A percentile compares a stretch with the other conserved stretches of the same genome.
phyloP scores from a whole-genome alignment of 768 basidiomycete species.

The Rhodotorula taiwanensis region DNA sequence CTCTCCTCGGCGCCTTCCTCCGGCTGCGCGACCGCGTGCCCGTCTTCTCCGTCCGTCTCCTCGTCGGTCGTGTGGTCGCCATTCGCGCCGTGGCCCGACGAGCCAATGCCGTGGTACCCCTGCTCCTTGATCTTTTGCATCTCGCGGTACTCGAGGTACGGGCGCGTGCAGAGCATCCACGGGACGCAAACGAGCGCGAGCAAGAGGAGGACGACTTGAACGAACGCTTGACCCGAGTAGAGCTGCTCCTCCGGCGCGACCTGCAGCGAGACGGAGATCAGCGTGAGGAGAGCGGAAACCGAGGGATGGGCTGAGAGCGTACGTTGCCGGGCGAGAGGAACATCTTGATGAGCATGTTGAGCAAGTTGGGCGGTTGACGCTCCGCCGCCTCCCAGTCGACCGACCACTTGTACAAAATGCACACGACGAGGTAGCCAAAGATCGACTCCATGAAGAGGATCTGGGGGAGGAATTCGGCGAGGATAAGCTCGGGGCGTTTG shows the following conservation, averaged over 20 bases:
- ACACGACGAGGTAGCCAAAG: slow-evolving; percentile 56
- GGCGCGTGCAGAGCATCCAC: slow-evolving; percentile 86
- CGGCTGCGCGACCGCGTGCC: slow-evolving; percentile 53
- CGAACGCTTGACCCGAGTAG: slow-evolving; percentile 75
- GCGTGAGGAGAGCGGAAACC: neutral
- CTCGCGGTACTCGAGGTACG: slow-evolving; percentile 85
- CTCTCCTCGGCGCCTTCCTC: slow-evolving; percentile 61
- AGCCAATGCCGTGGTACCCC: slow-evolving; percentile 63
- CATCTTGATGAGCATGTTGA: slow-evolving; percentile 93
- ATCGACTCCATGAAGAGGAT: slow-evolving; percentile 96
- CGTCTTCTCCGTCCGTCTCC: slow-evolving; percentile 56
- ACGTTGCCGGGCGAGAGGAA: slow-evolving; percentile 76
- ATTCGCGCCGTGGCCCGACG: slow-evolving; percentile 42
- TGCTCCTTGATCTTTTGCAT: slow-evolving; percentile 71
- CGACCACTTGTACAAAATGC: slow-evolving; percentile 74
- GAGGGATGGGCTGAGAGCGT: too few relatives aligned
- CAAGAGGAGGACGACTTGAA: slow-evolving; percentile 71
- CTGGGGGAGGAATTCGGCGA: slow-evolving; percentile 92
- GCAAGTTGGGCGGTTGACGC: slow-evolving; percentile 71
- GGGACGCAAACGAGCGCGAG: slow-evolving; percentile 83
- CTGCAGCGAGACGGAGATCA: slow-evolving; percentile 1
- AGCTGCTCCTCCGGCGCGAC: slow-evolving; percentile 64
- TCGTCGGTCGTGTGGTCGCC: slow-evolving; percentile 53
- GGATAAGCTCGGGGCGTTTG: slow-evolving; percentile 77
- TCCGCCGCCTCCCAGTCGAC: slow-evolving; percentile 74